These are phyloP conservation scores for Kodamaea leandrae DNA, from an alignment of 805 yeast genomes.

Conservation along the genomic window DNA sequence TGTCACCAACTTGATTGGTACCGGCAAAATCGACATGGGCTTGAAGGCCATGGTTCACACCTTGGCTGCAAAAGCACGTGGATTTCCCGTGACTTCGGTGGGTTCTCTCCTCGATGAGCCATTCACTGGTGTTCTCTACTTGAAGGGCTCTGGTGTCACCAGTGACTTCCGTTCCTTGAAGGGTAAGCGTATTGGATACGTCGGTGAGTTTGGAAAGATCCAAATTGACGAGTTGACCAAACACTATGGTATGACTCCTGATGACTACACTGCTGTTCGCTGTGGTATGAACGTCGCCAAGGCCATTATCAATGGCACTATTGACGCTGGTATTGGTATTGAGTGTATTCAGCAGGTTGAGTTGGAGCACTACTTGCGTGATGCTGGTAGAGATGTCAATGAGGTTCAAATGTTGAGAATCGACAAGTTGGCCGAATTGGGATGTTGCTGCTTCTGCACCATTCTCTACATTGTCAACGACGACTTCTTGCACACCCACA, in stretches of 20 bases:
- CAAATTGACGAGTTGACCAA: slow-evolving; percentile 55
- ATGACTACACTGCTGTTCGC: slow-evolving; percentile 55
- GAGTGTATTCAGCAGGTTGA: slow-evolving; percentile 61
- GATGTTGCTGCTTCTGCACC: slow-evolving; percentile 60
- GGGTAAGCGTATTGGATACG: slow-evolving; percentile 55
- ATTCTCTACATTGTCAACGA: slow-evolving; percentile 54
- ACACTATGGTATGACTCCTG: slow-evolving; percentile 54
- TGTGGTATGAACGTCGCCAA: slow-evolving; percentile 62
- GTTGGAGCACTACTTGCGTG: slow-evolving; percentile 47
- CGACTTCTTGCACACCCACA: slow-evolving; percentile 44
- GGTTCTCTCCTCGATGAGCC: slow-evolving; percentile 57
- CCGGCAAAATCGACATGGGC: slow-evolving; percentile 58
- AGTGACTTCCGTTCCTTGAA: slow-evolving; percentile 49
- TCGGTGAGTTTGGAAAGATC: slow-evolving; percentile 59
- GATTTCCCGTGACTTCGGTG: slow-evolving; percentile 54
- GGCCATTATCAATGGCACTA: slow-evolving; percentile 51
- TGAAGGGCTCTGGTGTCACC: slow-evolving; percentile 51
- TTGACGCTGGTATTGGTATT: slow-evolving; percentile 58
- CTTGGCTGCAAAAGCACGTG: slow-evolving; percentile 57
- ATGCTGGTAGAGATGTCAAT: slow-evolving; percentile 40
- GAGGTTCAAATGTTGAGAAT: slow-evolving; percentile 58
- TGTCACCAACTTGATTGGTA: slow-evolving; percentile 55
- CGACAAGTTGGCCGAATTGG: slow-evolving; percentile 53
- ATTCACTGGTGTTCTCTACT: slow-evolving; percentile 53
- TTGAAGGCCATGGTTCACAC: slow-evolving; percentile 61